Evolutionary conservation across 306 rosid species (phyloP).

Genomic region (Prunus kanzakura): DNA sequence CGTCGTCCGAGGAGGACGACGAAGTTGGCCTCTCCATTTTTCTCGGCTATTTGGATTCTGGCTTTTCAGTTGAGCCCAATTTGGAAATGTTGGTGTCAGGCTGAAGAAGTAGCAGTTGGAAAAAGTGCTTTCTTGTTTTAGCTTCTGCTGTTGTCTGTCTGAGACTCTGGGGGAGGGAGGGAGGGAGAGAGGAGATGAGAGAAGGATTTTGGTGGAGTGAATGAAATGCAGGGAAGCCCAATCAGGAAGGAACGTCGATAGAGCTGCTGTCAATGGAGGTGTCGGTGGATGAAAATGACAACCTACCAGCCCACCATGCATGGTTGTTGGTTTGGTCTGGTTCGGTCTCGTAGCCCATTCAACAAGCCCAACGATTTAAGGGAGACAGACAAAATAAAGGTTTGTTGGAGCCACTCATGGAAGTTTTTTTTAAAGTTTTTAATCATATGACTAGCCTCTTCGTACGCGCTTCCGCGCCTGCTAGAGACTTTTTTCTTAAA

Average conservation of each 20-base stretch:
- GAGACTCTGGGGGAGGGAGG: background rate
- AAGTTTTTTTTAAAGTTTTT: no score
- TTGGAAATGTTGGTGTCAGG: background rate
- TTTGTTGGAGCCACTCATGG: no score
- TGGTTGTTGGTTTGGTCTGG: background rate
- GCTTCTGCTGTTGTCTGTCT: background rate
- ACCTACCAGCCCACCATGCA: conserved; percentile 7
- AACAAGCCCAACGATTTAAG: background rate
- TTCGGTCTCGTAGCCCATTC: conserved; percentile 6
- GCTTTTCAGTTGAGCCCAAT: background rate
- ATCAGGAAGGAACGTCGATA: background rate
- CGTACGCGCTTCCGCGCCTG: no score
- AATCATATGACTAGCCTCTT: no score
- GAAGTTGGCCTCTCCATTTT: conserved; percentile 48
- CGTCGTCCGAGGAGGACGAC: conserved; percentile 66
- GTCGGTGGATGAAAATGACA: conserved; percentile 41
- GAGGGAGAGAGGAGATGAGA: background rate
- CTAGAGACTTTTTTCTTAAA: no score
- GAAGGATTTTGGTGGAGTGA: background rate
- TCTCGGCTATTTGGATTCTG: background rate
- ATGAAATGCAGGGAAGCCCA: background rate
- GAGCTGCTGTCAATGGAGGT: background rate
- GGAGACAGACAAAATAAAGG: no score
- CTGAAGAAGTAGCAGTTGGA: background rate
- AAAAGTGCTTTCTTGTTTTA: conserved; percentile 1